Evolutionary conservation across 139 green algal species (phyloP).

Genomic region (Bryopsis sp.): DNA sequence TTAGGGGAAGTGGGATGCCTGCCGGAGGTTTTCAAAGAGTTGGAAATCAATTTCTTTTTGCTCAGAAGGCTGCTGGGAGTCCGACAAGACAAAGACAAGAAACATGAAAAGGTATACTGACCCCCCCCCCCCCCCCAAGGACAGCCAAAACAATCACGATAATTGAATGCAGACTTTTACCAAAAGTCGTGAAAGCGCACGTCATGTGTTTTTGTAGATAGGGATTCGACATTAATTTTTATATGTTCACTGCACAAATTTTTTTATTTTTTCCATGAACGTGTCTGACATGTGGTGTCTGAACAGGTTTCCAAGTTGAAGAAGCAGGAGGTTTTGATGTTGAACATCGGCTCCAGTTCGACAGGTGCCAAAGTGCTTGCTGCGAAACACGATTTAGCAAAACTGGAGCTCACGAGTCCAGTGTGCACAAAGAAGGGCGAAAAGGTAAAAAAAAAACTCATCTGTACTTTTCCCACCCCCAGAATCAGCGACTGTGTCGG

Average conservation of each 20-base stretch:
- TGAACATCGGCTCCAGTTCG: constrained; percentile 99
- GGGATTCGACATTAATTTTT: too few species aligned
- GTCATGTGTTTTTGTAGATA: too few species aligned
- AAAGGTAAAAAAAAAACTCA: too few species aligned
- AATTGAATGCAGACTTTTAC: too few species aligned
- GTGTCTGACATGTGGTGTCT: not conserved
- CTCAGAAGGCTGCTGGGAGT: constrained; percentile 92
- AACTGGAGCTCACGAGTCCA: constrained; percentile 94
- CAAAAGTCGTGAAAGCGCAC: too few species aligned
- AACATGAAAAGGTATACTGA: constrained; percentile 78
- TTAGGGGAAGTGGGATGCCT: constrained; percentile 88
- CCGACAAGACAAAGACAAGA: constrained; percentile 81
- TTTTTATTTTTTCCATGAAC: not conserved
- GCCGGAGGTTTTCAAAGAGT: constrained; percentile 93
- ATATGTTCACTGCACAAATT: constrained; percentile 6
- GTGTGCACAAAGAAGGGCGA: constrained; percentile 98
- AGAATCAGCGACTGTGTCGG: too few species aligned
- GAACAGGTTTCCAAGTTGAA: constrained; percentile 78
- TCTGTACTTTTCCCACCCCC: too few species aligned
- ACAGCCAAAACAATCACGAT: too few species aligned
- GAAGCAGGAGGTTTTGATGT: constrained; percentile 98
- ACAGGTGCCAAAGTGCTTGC: constrained; percentile 91
- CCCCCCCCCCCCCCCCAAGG: too few species aligned
- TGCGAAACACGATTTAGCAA: constrained; percentile 96
- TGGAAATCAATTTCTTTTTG: constrained; percentile 99